Base-by-base conservation (phyloP, 129 eudicot genomes). In the Sambucus nigra region DNA sequence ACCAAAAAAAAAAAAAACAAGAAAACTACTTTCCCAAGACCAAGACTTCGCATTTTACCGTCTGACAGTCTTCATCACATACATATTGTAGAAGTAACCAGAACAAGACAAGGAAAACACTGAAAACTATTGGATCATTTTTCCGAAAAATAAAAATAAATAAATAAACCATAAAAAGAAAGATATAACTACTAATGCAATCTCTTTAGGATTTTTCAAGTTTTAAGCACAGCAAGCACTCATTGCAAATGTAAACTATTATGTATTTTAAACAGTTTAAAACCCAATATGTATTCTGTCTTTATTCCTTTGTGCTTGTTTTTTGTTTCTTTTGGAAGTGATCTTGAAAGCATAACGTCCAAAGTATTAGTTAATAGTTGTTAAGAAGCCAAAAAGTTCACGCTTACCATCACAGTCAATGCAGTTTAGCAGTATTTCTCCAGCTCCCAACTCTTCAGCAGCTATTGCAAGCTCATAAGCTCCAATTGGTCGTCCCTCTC, bases 391-490 rank as follows among this genome's bases (percentile, higher is more conserved):
- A 18, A 42, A 25, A 31, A 40, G 42, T 17, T 16, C 20, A 45
- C 2, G 12, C 20, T 45, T 82, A 92, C 99, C 99, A 60, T 92
- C 99, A 80, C 99, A 92, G 60, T 92, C 96, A 9, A 92, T 92
- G 78, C 99, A 92, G 63, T 92, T 92, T 14, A 92, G 82, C 65
- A 92, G 69, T 62, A 92, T 92, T 71, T 92, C 99, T 26, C 99
- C 99, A 54, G 99, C 99, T 40, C 99, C 99, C 48, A 92, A 40
- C 62, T 86, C 99, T 67, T 92, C 96, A 42, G 80, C 99, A 63
- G 96, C 99, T 80, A 82, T 92, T 7, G 99, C 99, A 69, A 92
- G 94, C 86, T 92, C 99, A 68, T 92, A 92, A 13, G 99, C 99
- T 50, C 99, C 99, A 62, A 92, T 82, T 13, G 87, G 87, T 20